phyloP scores from a whole-genome alignment of 2,329 filamentous ascomycete genomes.

The Pyricularia pennisetigena region DNA sequence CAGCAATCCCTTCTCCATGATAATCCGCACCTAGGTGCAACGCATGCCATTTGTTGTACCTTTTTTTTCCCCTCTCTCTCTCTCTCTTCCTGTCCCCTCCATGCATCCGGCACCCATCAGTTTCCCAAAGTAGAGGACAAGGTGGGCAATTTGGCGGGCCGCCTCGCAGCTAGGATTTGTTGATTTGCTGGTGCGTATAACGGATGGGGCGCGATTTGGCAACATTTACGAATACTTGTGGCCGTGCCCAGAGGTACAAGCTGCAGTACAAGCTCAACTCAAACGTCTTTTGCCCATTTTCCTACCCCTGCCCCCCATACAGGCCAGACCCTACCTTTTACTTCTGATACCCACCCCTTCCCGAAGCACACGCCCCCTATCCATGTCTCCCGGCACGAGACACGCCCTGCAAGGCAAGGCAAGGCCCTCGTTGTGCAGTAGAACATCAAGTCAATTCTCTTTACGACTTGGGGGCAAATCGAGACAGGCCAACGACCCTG shows the following conservation, averaged over 20 bases:
- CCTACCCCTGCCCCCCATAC: neutral
- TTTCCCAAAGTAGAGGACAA: neutral
- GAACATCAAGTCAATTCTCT: neutral
- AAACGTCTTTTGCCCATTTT: neutral
- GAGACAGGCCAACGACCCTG: neutral
- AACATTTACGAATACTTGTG: neutral
- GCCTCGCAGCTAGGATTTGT: neutral
- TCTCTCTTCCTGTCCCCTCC: too few relatives aligned
- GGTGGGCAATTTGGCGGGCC: neutral
- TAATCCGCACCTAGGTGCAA: neutral
- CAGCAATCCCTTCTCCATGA: neutral
- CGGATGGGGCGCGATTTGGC: neutral
- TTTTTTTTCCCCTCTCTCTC: too few relatives aligned
- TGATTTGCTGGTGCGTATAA: neutral
- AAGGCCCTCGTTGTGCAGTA: neutral
- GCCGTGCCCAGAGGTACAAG: neutral
- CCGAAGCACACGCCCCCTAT: neutral
- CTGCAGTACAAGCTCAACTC: neutral
- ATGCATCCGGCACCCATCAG: neutral
- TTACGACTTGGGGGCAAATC: neutral
- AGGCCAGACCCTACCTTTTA: neutral
- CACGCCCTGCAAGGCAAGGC: neutral
- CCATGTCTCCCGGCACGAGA: neutral
- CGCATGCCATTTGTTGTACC: neutral
- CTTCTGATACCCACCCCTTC: neutral